These are phyloP conservation scores for Aspergillus sp. DNA, from an alignment of 2,329 filamentous ascomycete species.

Conservation along the genomic window DNA sequence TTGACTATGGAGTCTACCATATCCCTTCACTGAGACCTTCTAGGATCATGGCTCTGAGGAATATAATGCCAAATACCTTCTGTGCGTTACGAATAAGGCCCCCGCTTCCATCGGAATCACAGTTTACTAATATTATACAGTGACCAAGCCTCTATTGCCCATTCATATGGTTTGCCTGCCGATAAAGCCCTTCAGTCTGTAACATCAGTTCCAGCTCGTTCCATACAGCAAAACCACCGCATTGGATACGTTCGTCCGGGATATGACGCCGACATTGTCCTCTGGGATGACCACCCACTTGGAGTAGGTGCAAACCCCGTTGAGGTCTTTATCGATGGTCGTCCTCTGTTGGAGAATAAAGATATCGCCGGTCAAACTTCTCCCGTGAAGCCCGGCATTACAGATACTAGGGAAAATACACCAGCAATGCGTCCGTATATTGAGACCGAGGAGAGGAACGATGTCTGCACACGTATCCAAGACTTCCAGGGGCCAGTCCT, in stretches of 20 bases:
- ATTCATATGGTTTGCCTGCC: slow-evolving; percentile 34
- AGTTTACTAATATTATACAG: not conserved
- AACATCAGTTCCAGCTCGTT: slow-evolving; percentile 59
- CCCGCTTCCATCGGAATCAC: not conserved
- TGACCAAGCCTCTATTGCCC: not conserved
- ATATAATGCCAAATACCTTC: not conserved
- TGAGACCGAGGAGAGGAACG: not conserved
- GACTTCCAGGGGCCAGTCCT: not conserved
- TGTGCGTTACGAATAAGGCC: not conserved
- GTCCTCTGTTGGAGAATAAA: not conserved
- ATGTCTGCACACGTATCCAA: not conserved
- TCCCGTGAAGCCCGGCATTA: not conserved
- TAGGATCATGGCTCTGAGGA: slow-evolving; percentile 11
- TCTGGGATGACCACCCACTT: slow-evolving; percentile 64
- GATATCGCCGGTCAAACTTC: not conserved
- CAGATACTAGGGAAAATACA: not conserved
- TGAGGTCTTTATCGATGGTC: slow-evolving; percentile 64
- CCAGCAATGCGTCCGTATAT: not conserved
- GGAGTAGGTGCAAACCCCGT: slow-evolving; percentile 60
- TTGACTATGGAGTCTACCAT: too few species aligned
- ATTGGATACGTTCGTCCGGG: slow-evolving; percentile 63
- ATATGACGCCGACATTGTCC: slow-evolving; percentile 61
- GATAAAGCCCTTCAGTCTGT: slow-evolving; percentile 60
- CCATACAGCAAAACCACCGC: slow-evolving; percentile 57
- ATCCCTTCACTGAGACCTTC: too few species aligned